Base-by-base conservation (phyloP, 768 basidiomycete species). In the Tricholoma bakamatsutake region DNA sequence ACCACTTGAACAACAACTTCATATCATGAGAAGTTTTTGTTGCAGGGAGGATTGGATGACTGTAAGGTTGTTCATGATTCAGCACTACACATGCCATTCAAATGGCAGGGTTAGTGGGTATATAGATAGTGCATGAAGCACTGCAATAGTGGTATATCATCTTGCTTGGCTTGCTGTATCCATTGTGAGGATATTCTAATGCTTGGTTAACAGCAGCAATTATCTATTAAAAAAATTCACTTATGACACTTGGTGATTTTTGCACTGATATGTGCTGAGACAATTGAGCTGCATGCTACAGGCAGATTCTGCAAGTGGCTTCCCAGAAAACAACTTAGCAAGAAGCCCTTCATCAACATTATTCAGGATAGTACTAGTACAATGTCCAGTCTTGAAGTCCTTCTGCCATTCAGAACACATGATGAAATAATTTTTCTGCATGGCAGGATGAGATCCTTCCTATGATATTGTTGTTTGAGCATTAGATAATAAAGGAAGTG, bases 31-130 rank as follows among this genome's bases (percentile, higher is more conserved):
- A 58, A 0, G 47, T 42, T 50, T 67, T 67, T 6, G 43, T 40
- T 1, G 53, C 45, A 4, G 58, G 57, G n/a, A 55, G 58, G 2
- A 64, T 58, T 0, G 63, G 62, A 34, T 66, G 63, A n/a, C 49
- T 62, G 39, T 67, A 62, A 1, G 61, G 45, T 35, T 35, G 2
- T 27, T 18, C 12, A 6, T 53, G 6, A 15, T 50, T 28, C 2
- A 33, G 51, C 13, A 58, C 51, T 40, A 61, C 51, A 37, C 27
- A 30, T 33, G 56, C 63, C 40, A 56, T 59, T 28, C 37, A 48
- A 28, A 58, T 52, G 24, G 37, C 17, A 28, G 35, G 15, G 31
- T 62, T 43, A 9, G 42, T n/a, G 17, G 58, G 59, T 3, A 57
- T 43, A 42, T 50, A 63, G 18, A 58, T 56, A 15, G 54, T 33